phyloP scores from a whole-genome alignment of 164 flowering plant genomes.

The Kingdonia uniflora region DNA sequence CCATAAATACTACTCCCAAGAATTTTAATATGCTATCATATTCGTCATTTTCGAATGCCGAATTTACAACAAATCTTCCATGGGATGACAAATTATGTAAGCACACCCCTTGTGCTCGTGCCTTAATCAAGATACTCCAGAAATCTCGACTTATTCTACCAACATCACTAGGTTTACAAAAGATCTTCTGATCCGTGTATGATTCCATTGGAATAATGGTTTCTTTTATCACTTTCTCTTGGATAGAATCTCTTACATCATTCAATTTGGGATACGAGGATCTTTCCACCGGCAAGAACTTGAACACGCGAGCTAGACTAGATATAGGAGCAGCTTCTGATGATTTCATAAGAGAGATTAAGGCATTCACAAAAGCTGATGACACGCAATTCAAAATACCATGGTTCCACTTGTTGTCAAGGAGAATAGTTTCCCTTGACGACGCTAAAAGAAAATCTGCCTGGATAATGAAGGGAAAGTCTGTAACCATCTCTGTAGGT shows the following conservation, averaged over 20 bases:
- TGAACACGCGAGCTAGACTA: slow-evolving; percentile 21
- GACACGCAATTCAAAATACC: slow-evolving; percentile 51
- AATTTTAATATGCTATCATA: slow-evolving; percentile 25
- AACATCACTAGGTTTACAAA: slow-evolving; percentile 17
- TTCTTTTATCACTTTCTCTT: slow-evolving; percentile 15
- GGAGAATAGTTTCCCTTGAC: slow-evolving; percentile 39
- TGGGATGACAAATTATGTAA: slow-evolving; percentile 20
- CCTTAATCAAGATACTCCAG: slow-evolving; percentile 21
- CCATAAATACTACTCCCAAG: slow-evolving; percentile 27
- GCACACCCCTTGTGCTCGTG: slow-evolving; percentile 19
- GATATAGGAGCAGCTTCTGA: slow-evolving; percentile 30
- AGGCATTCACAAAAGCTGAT: slow-evolving; percentile 40
- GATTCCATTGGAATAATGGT: slow-evolving; percentile 21
- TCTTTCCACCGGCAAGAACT: slow-evolving; percentile 30
- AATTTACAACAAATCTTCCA: slow-evolving; percentile 11
- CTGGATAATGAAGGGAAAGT: slow-evolving; percentile 52
- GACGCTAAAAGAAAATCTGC: slow-evolving; percentile 37
- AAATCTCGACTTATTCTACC: slow-evolving; percentile 16
- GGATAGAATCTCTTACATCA: slow-evolving; percentile 34
- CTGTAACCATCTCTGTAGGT: slow-evolving; percentile 62
- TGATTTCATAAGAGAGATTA: slow-evolving; percentile 28
- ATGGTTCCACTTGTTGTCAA: slow-evolving; percentile 45
- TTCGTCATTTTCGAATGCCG: slow-evolving; percentile 15
- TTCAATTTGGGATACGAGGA: slow-evolving; percentile 28
- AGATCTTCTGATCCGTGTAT: slow-evolving; percentile 10